These are phyloP conservation scores for Vitis amurensis DNA, from an alignment of 164 flowering plant species.

Conservation along the genomic window DNA sequence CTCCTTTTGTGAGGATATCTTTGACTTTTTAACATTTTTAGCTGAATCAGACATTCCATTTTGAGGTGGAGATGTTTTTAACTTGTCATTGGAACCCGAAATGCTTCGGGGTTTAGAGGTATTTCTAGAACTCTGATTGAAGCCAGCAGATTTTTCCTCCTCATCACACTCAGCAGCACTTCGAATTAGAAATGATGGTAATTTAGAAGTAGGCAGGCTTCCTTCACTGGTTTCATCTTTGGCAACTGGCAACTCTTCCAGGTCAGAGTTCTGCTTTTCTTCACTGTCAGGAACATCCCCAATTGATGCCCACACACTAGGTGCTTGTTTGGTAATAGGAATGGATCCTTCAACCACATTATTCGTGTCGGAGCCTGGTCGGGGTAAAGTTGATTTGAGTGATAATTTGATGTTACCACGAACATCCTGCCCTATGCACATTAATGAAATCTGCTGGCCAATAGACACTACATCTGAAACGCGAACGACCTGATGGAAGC, in stretches of 20 bases:
- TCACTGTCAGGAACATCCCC: slow-evolving; percentile 22
- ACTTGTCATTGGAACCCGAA: neutral
- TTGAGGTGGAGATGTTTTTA: neutral
- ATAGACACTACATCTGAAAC: slow-evolving; percentile 82
- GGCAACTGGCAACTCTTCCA: slow-evolving; percentile 20
- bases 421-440: slow-evolving; percentile 90
- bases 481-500: slow-evolving; percentile 56
- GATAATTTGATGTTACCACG: slow-evolving; percentile 91
- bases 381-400: slow-evolving; percentile 65
- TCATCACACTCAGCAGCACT: slow-evolving; percentile 92
- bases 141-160: slow-evolving; percentile 42
- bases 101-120: slow-evolving; percentile 5
- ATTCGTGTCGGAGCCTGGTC: slow-evolving; percentile 20
- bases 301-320: slow-evolving; percentile 36
- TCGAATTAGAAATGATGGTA: slow-evolving; percentile 65
- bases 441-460: slow-evolving; percentile 76
- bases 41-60: slow-evolving; percentile 5
- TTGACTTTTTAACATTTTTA: slow-evolving; percentile 17
- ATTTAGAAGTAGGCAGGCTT: slow-evolving; percentile 19
- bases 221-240: slow-evolving; percentile 19
- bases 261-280: slow-evolving; percentile 23
- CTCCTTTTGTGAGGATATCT: slow-evolving; percentile 6
- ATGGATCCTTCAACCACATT: slow-evolving; percentile 19
- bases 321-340: slow-evolving; percentile 21
- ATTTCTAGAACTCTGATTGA: slow-evolving; percentile 17